Evolutionary conservation across 805 yeast species (phyloP), one percentile per base, ranked within the genome.

Genomic region (Sugiyamaella valdiviana): DNA sequence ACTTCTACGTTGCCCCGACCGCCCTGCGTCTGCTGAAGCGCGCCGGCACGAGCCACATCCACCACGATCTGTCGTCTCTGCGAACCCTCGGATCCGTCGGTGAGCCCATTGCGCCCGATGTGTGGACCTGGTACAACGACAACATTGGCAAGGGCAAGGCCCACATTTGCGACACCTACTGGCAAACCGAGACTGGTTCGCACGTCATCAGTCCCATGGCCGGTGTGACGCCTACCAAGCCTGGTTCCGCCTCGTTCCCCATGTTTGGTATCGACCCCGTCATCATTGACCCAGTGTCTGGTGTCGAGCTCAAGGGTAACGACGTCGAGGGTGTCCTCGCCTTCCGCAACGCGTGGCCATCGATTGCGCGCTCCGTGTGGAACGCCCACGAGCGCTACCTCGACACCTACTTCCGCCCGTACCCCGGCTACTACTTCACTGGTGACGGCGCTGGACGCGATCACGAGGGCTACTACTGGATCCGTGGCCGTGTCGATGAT

Each of bases 381-480:
- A 82, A 82, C 64, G 88, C 93, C 67, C 93, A 91, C 67, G 71
- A 72, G 53, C 81, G 96, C 60, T 91, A 77, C 71, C 73, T 89
- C 61, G 97, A 90, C 54, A 93, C 98, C 38, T 93, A 93, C 68
- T 75, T 91, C 65, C 82, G 82, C 60, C 96, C 96, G 45, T 93
- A 90, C 73, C 87, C 91, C 52, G 93, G 95, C 51, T 80, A 78
- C 71, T 93, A 89, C 73, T 93, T 93, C 76, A 85, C 96, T 12
- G 98, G 98, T 62, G 99, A 91, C 67, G 98, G 98, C 72, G 97
- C 96, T 45, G 97, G 95, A 41, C 81, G 96, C 65, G 98, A 93
- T 67, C 79, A 79, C 54, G 98, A 93, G 64, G 98, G 98, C 46
- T 91, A 82, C 75, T 87, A 81, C 74, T 93, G 97, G 96, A 91